Evolutionary conservation across 179 eudicot species (phyloP).

Genomic region (Spergularia azorica): DNA sequence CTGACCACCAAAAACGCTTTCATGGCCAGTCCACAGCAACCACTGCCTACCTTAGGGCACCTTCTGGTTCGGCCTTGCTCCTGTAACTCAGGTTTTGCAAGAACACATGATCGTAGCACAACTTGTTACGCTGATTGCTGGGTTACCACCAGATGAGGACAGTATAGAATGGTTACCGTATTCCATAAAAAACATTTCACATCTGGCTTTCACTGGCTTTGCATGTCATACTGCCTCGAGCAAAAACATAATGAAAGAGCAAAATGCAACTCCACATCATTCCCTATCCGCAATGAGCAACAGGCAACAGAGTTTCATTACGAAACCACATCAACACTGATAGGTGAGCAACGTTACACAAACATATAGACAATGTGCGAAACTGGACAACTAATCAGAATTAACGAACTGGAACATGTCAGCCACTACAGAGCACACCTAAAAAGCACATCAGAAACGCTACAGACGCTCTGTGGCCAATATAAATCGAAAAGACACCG

Average conservation of each 20-base stretch:
- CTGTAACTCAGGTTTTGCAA: too few species aligned
- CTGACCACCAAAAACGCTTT: too few species aligned
- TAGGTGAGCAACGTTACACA: too few species aligned
- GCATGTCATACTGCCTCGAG: not conserved
- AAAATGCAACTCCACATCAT: not conserved
- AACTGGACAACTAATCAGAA: not conserved
- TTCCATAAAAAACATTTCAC: not conserved
- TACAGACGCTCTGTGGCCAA: constrained; percentile 20
- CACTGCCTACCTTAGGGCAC: too few species aligned
- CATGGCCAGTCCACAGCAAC: too few species aligned
- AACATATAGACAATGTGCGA: not conserved
- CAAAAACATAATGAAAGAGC: not conserved
- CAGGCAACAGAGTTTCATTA: not conserved
- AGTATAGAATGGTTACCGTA: not conserved
- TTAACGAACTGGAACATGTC: constrained; percentile 2
- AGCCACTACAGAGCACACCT: constrained; percentile 14
- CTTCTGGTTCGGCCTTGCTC: too few species aligned
- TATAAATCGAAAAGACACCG: not conserved
- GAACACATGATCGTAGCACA: too few species aligned
- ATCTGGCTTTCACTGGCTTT: not conserved
- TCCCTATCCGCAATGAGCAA: not conserved
- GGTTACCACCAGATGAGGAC: too few species aligned
- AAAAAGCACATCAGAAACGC: constrained; percentile 11
- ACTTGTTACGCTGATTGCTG: too few species aligned
- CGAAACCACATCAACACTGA: not conserved